These are phyloP conservation scores for Malus hybrid DNA, from an alignment of 331 rosid genomes.

Conservation along the genomic window DNA sequence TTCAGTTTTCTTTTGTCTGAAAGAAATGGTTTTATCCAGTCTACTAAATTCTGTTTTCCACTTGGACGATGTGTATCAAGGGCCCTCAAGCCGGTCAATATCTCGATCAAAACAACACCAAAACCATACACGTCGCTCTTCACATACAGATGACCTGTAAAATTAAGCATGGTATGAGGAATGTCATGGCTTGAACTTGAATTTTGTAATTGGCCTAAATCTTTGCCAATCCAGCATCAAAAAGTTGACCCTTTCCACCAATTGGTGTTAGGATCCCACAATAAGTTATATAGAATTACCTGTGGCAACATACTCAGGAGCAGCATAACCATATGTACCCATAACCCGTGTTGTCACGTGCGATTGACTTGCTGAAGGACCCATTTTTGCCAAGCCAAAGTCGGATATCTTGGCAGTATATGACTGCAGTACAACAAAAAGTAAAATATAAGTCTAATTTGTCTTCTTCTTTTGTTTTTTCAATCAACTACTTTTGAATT, in stretches of 20 bases:
- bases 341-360: constrained; percentile 88
- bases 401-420: constrained; percentile 87
- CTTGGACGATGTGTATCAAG: constrained; percentile 63
- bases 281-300: constrained; percentile 34
- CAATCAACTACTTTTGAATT: background rate
- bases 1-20: constrained; percentile 64
- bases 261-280: background rate
- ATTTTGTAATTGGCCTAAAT: background rate
- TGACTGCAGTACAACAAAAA: constrained; percentile 39
- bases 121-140: constrained; percentile 91
- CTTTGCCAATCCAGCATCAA: background rate
- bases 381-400: constrained; percentile 88
- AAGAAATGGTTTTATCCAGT: constrained; percentile 74
- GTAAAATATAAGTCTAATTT: background rate
- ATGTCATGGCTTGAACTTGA: background rate
- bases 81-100: constrained; percentile 64
- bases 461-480: background rate
- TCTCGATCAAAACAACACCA: constrained; percentile 88
- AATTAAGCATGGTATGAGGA: background rate
- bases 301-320: constrained; percentile 90
- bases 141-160: constrained; percentile 74
- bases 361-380: constrained; percentile 93
- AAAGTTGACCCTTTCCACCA: background rate
- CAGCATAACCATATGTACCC: constrained; percentile 97
- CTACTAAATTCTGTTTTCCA: constrained; percentile 55